Base-by-base conservation (phyloP, 2,329 filamentous ascomycete species). In the Myrmaecium sp. region DNA sequence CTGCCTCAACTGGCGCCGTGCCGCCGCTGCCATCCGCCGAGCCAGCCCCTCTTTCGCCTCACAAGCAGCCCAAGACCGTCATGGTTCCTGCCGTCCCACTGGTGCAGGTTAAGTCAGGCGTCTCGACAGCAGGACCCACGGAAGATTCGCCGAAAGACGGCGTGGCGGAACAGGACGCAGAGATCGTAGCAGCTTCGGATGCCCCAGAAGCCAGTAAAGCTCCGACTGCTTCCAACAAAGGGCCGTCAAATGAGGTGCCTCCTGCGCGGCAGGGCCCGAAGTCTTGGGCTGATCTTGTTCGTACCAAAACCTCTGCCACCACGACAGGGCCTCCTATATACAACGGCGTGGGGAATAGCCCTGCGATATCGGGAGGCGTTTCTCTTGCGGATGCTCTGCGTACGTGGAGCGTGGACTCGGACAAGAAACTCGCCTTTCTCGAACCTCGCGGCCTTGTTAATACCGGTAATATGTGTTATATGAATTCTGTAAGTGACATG, bases 381-480 rank as follows among this genome's bases (percentile, higher is more conserved):
- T 38, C 47, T 7, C 50, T 92, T 27, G 74, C 71, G 3, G 80
- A 94, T 39, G 79, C 80, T 18, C 62, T 98, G 27, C 66, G 66
- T 26, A 67, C 69, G 15, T 89, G 84, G 49, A 68, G 66, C 28
- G 71, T 83, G 14, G 65, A 69, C 30, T 60, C 62, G 19, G 63
- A 64, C 24, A 58, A 64, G 31, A 80, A 76, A 41, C 60, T 86
- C 37, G 63, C 77, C 11, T 94, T 94, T 44, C 64, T 98, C 26
- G 82, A 95, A 54, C 89, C 89, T 26, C 71, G 86, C 38, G 89
- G 89, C 25, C 66, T 98, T 44, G 79, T 93, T 39, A 98, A 98
- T 55, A 91, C 86, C 21, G 89, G 89, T 26, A 95, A 98, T 48
- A 91, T 95, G 80, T 98, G 89, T 55, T 98, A 98, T 57, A 95